Conservation (phyloP, 345 rosid species). For the Zanthoxylum bungeanum region DNA sequence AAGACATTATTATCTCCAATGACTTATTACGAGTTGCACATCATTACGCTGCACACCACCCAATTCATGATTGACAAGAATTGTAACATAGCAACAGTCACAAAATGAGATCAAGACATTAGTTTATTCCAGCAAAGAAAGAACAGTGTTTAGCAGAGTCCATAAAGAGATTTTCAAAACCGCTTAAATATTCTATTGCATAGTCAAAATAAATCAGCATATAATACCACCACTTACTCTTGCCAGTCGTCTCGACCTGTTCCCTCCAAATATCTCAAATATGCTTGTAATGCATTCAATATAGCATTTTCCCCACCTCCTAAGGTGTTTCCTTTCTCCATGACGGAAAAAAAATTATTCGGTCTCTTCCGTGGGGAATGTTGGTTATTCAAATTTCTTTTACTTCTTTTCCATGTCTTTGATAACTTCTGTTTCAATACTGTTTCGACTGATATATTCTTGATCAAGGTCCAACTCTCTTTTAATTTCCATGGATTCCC, state of each 20-base stretch:
- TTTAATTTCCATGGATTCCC: constrained; percentile 34
- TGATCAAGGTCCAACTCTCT: constrained; percentile 43
- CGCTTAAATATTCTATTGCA: constrained; percentile 3
- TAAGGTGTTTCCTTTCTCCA: constrained; percentile 44
- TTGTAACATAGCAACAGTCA: neutral
- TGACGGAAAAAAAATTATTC: constrained; percentile 58
- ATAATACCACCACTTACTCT: constrained; percentile 59
- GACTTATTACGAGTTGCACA: neutral
- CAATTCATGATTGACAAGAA: neutral
- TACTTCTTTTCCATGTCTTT: constrained; percentile 20
- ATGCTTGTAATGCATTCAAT: constrained; percentile 67
- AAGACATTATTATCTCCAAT: neutral
- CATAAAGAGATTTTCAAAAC: neutral
- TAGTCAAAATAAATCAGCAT: constrained; percentile 3
- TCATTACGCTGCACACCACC: neutral
- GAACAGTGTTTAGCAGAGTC: neutral
- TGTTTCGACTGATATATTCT: constrained; percentile 48
- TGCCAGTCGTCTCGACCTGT: constrained; percentile 83
- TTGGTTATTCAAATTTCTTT: constrained; percentile 20
- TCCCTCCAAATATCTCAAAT: constrained; percentile 85
- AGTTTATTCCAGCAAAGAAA: neutral
- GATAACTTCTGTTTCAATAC: constrained; percentile 38
- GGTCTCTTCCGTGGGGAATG: constrained; percentile 30
- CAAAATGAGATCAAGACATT: neutral
- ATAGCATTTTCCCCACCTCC: constrained; percentile 72